A percentile compares a stretch with the other conserved stretches of the same genome.
Evolutionary conservation across 2,329 filamentous ascomycete species (phyloP).

Genomic region (Stagonosporopsis chrysanthemi): DNA sequence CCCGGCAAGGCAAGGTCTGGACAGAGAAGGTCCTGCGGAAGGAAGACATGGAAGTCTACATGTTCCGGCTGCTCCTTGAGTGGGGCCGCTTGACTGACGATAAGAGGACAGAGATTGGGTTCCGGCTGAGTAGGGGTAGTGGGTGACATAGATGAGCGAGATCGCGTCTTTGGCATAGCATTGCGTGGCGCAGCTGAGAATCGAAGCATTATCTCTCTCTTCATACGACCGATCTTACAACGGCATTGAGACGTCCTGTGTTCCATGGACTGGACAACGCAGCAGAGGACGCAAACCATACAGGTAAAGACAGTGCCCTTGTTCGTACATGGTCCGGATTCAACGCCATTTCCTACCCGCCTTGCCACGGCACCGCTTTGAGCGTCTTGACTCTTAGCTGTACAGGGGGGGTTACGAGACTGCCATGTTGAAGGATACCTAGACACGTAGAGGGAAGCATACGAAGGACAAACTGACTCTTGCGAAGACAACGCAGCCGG

Average conservation of each 20-base stretch:
- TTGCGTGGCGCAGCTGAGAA: constrained; percentile 4
- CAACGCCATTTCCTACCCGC: no score
- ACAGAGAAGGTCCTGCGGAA: constrained; percentile 47
- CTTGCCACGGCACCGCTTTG: no score
- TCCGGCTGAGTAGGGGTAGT: constrained; percentile 33
- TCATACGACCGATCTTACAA: background rate
- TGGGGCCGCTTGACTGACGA: constrained; percentile 59
- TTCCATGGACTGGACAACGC: background rate
- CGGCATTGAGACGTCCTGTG: background rate
- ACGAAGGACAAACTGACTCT: background rate
- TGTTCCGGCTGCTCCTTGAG: constrained; percentile 79
- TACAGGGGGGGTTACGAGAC: no score
- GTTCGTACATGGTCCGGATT: background rate
- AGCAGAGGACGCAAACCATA: background rate
- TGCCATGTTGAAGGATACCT: no score
- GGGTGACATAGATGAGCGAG: background rate
- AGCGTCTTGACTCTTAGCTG: no score
- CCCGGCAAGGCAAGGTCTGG: constrained; percentile 42
- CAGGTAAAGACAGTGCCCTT: background rate
- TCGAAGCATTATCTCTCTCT: background rate
- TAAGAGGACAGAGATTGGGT: constrained; percentile 44
- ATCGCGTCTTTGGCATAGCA: constrained; percentile 1
- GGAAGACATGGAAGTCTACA: constrained; percentile 78
- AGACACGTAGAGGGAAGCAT: background rate
- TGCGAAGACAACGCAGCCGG: background rate